Percentiles rank a stretch among this genome's conserved stretches.
Evolutionary conservation across 371 early-diverging fungal species (phyloP).

Genomic region (Fennellomyces sp.): DNA sequence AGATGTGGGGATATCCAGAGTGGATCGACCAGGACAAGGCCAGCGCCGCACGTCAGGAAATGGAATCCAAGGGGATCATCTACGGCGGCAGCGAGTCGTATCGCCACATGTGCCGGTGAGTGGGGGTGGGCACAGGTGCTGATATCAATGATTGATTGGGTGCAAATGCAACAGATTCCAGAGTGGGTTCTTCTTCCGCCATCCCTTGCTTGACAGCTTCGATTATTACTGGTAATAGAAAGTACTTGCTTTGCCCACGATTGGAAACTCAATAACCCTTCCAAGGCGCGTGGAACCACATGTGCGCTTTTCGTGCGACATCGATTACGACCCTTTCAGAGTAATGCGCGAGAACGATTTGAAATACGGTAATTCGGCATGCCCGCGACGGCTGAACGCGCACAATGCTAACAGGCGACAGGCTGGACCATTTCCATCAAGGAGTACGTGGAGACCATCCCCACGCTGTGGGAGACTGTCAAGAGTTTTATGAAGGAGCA

Average conservation of each 20-base stretch:
- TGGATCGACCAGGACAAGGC: slow-evolving; percentile 78
- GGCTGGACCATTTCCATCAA: slow-evolving; percentile 76
- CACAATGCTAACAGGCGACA: too few species aligned
- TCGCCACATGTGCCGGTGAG: slow-evolving; percentile 89
- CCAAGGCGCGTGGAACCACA: slow-evolving; percentile 94
- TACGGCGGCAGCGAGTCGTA: slow-evolving; percentile 87
- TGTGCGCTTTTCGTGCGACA: slow-evolving; percentile 87
- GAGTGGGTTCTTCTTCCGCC: slow-evolving; percentile 89
- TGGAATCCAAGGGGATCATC: slow-evolving; percentile 65
- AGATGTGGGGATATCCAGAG: slow-evolving; percentile 79
- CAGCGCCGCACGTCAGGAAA: slow-evolving; percentile 42
- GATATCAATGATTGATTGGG: too few species aligned
- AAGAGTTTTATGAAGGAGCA: slow-evolving; percentile 53
- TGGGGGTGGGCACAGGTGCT: too few species aligned
- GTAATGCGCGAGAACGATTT: slow-evolving; percentile 79
- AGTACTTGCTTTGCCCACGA: slow-evolving; percentile 33
- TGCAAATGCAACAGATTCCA: slow-evolving; percentile 48
- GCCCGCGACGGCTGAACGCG: neutral
- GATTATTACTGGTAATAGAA: slow-evolving; percentile 92
- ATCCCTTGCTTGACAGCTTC: slow-evolving; percentile 73
- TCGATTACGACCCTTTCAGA: slow-evolving; percentile 91
- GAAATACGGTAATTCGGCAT: slow-evolving; percentile 78
- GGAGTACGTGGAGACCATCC: slow-evolving; percentile 85
- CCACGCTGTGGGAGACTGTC: slow-evolving; percentile 76
- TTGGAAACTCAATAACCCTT: neutral